Evolutionary conservation across 305 asterid species (phyloP).

Genomic region (Fraxinus baroniana): DNA sequence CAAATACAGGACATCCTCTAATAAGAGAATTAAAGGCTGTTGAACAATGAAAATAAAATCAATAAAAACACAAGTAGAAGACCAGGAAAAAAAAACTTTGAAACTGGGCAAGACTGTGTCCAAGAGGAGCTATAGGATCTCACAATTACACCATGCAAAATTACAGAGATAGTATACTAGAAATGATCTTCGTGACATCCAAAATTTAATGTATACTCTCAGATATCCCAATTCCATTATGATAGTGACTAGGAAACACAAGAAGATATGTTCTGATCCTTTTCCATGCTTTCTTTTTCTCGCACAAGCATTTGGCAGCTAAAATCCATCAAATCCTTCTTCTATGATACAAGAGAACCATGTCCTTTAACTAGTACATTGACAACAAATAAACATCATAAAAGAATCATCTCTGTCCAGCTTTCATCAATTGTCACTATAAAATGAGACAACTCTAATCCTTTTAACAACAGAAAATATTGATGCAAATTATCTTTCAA

Average conservation of each 20-base stretch:
- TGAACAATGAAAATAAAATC: neutral
- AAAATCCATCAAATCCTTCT: neutral
- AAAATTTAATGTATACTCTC: neutral
- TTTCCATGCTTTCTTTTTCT: neutral
- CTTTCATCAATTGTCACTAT: conserved; percentile 8
- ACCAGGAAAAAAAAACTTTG: neutral
- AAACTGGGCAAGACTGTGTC: neutral
- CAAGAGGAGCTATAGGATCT: neutral
- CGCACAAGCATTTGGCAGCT: neutral
- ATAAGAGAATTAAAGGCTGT: neutral
- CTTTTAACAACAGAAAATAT: conserved; percentile 8
- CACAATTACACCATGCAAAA: neutral
- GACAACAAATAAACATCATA: conserved; percentile 9
- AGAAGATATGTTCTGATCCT: neutral
- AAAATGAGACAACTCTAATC: conserved; percentile 13
- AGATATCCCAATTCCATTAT: neutral
- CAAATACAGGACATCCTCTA: neutral
- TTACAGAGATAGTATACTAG: neutral
- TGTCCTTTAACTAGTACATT: neutral
- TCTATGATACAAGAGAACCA: conserved; percentile 16
- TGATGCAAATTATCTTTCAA: neutral
- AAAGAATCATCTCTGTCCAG: conserved; percentile 11
- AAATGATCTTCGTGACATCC: neutral
- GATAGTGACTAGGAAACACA: neutral
- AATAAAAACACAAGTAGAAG: neutral